Evolutionary conservation across 2,329 filamentous ascomycete species (phyloP), one percentile per base, ranked within the genome.

Genomic region (Colletotrichum camelliae): DNA sequence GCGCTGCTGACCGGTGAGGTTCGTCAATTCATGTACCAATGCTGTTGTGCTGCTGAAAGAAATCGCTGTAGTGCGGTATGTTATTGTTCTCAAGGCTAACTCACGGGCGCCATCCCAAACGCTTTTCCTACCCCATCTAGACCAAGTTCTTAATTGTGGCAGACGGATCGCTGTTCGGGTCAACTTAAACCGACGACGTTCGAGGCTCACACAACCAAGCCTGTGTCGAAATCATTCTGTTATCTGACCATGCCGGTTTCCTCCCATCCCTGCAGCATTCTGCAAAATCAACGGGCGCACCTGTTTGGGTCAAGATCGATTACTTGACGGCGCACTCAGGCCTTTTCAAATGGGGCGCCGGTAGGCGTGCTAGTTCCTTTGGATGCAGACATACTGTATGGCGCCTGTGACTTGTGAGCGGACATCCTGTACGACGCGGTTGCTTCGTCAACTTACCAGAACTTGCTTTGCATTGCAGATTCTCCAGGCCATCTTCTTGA

Each of bases 381-480:
- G 2, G 92, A 93, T 61, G 87, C 86, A 10, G 93, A 93, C 91
- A 94, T 93, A 81, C 92, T 94, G 80, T 94, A 94, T 1, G 93
- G 93, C 61, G 93, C 93, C 93, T 94, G 77, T 35, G 66, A 37
- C 16, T 37, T 64, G 62, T 77, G 8, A 82, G 68, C 52, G 58
- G n/a, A 39, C 29, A n/a, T 16, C n/a, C 15, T 31, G 24, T 18
- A 21, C 16, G 35, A 15, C 9, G 18, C n/a, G 18, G 10, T 37
- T 35, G n/a, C 21, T 18, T 18, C 33, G 5, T 29, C 64, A 12
- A 90, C 94, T 87, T 88, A 97, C 95, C 86, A 98, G 85, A 78
- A 98, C 97, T 85, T 96, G 95, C 88, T 98, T 98, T 43, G 97
- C 97, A 83, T 98, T 98, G 84, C 94, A 97, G 78, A 99, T 95